Percentiles rank a stretch among this genome's conserved stretches.
These are phyloP conservation scores for Chlamydomonas urium DNA, from an alignment of 139 green algal species.

Conservation along the genomic window DNA sequence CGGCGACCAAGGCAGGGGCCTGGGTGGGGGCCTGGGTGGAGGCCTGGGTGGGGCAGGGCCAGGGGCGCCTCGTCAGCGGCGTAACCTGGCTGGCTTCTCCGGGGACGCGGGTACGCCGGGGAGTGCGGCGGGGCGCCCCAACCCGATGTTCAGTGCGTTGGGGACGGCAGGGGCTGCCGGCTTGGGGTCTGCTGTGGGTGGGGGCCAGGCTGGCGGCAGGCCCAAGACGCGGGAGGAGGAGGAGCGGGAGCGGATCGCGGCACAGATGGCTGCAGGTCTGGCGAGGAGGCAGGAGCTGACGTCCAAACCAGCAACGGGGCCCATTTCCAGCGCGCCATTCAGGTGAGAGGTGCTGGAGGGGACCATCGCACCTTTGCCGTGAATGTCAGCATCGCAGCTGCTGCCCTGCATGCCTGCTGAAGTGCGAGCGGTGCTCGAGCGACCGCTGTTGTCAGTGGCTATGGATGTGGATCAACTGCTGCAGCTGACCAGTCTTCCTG, in stretches of 20 bases:
- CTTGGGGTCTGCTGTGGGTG: not conserved
- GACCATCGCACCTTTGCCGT: constrained; percentile 9
- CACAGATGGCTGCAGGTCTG: constrained; percentile 13
- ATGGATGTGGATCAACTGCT: not conserved
- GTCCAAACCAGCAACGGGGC: not conserved
- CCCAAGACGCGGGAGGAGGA: constrained; percentile 33
- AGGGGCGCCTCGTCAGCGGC: not conserved
- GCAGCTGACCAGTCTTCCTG: not conserved
- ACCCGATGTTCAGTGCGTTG: too few species aligned
- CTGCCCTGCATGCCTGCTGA: not conserved
- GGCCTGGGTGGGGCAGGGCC: not conserved
- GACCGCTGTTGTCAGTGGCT: not conserved
- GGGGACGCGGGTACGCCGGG: not conserved
- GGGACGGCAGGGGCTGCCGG: not conserved
- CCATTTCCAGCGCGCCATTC: constrained; percentile 16
- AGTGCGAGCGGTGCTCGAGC: not conserved
- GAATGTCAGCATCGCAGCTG: not conserved
- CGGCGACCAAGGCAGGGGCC: not conserved
- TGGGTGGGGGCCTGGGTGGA: too few species aligned
- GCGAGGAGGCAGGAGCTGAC: constrained; percentile 3
- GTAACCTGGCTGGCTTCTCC: not conserved
- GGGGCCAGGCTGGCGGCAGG: not conserved
- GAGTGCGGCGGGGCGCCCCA: not conserved
- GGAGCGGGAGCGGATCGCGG: constrained; percentile 20
- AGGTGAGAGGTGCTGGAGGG: not conserved